These are phyloP conservation scores for Ceratocystis smalleyi DNA, from an alignment of 2,329 filamentous ascomycete species.

Conservation along the genomic window DNA sequence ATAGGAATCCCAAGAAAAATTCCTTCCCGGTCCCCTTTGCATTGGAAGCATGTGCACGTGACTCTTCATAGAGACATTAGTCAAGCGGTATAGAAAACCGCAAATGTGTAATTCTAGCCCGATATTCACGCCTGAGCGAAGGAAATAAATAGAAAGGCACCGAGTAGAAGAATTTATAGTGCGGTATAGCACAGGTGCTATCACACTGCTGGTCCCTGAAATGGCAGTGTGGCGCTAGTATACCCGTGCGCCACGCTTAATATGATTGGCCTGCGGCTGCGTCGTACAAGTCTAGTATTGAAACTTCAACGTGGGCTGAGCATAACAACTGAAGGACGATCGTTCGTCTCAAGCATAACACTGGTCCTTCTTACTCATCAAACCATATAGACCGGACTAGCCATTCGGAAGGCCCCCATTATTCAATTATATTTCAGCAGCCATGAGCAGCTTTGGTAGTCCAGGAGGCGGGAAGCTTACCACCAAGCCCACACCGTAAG, in stretches of 20 bases:
- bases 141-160: background rate
- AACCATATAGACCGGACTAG: too few relatives aligned
- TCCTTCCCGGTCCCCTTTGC: too few relatives aligned
- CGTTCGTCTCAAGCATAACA: too few relatives aligned
- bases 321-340: background rate
- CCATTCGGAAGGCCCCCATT: background rate
- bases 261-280: constrained; percentile 7
- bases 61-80: too few relatives aligned
- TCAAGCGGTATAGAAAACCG: too few relatives aligned
- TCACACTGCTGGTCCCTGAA: background rate
- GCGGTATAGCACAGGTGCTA: background rate
- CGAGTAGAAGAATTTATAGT: background rate
- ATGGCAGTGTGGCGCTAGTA: constrained; percentile 11
- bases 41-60: too few relatives aligned
- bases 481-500: constrained; percentile 56
- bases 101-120: too few relatives aligned
- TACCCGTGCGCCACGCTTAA: constrained; percentile 1
- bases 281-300: constrained; percentile 2
- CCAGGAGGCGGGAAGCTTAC: constrained; percentile 49
- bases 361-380: too few relatives aligned
- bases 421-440: background rate
- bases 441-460: constrained; percentile 51
- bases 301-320: background rate
- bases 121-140: too few relatives aligned
- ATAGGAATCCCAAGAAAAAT: too few relatives aligned